A percentile compares a stretch with the other conserved stretches of the same genome.
Conservation (phyloP, 257 asterid genomes). For the Salvia hispanica region DNA sequence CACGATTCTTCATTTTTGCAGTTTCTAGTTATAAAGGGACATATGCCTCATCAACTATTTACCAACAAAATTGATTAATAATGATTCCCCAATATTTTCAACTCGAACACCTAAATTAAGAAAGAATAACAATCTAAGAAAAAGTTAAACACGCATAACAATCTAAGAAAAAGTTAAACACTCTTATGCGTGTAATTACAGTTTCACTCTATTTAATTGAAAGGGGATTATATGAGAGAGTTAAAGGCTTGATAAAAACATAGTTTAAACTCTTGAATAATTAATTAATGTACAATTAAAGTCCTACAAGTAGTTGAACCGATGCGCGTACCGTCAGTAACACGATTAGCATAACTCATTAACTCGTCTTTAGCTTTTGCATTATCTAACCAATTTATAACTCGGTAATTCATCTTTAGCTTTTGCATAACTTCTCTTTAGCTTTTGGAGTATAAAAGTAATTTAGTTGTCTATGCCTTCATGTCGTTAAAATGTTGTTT, state of each 20-base stretch:
- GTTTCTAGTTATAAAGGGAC: neutral
- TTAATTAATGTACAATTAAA: neutral
- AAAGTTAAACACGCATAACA: neutral
- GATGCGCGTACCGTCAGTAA: neutral
- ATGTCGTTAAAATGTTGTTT: too few species aligned
- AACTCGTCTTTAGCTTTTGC: slow-evolving; percentile 17
- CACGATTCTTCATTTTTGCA: neutral
- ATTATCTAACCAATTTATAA: slow-evolving; percentile 15
- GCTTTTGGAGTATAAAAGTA: too few species aligned
- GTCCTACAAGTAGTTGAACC: neutral
- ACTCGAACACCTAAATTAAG: too few species aligned
- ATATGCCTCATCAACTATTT: neutral
- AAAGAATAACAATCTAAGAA: too few species aligned
- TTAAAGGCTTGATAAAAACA: neutral
- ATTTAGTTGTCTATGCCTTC: too few species aligned
- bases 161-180: too few species aligned
- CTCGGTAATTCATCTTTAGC: neutral
- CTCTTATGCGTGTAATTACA: neutral
- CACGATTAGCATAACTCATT: neutral
- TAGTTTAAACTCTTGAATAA: neutral
- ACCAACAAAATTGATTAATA: neutral
- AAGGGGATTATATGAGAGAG: neutral
- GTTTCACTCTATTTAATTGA: neutral
- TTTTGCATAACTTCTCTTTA: too few species aligned
- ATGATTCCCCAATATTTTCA: too few species aligned